phyloP scores from a whole-genome alignment of 2,329 filamentous ascomycete genomes.

The Tolypocladium capitatum region DNA sequence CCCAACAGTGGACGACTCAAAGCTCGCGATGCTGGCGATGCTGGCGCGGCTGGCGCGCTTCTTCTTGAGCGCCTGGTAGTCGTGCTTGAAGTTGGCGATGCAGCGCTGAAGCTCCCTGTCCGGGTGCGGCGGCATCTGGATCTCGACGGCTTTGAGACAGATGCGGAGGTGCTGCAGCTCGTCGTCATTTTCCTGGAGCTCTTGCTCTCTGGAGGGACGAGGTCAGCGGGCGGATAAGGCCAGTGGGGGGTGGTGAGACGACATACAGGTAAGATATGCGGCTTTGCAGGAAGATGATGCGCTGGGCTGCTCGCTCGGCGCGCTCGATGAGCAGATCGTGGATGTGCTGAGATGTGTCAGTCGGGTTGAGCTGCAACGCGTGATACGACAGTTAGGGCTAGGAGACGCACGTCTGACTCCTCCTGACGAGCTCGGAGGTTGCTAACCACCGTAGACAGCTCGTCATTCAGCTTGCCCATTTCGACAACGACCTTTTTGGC shows the following conservation, averaged over 20 bases:
- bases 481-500: slow-evolving; percentile 24
- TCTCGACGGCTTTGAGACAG: slow-evolving; percentile 48
- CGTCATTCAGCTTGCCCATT: slow-evolving; percentile 29
- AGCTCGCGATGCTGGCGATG: slow-evolving; percentile 14
- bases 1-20: slow-evolving; percentile 13
- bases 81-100: slow-evolving; percentile 48
- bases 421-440: slow-evolving; percentile 42
- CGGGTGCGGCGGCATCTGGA: slow-evolving; percentile 37
- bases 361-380: background rate
- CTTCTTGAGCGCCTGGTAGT: slow-evolving; percentile 38
- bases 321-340: slow-evolving; percentile 46
- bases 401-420: slow-evolving; percentile 39
- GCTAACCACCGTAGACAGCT: slow-evolving; percentile 34
- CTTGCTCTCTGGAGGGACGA: slow-evolving; percentile 31
- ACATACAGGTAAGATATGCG: slow-evolving; percentile 44
- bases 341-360: slow-evolving; percentile 33
- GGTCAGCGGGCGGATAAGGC: slow-evolving; percentile 1
- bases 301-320: slow-evolving; percentile 42
- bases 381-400: background rate
- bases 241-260: background rate
- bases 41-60: slow-evolving; percentile 23
- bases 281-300: slow-evolving; percentile 46
- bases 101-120: slow-evolving; percentile 45
- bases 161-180: slow-evolving; percentile 50
- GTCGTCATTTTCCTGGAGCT: slow-evolving; percentile 42